Base-by-base conservation (phyloP, 495 filamentous ascomycete genomes). In the Parathielavia appendiculata region DNA sequence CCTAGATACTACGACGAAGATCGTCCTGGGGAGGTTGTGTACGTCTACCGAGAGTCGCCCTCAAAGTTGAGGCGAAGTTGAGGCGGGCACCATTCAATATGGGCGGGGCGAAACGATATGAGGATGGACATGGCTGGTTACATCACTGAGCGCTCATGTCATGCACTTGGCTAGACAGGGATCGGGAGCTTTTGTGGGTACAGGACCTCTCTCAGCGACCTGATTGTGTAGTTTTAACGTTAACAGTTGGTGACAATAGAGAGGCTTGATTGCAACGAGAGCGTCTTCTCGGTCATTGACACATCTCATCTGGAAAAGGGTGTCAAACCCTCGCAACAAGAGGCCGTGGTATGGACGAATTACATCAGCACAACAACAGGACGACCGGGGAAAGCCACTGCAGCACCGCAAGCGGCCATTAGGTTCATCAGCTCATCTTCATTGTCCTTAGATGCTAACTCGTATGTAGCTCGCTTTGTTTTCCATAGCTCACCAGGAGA, bases 11-110 rank as follows among this genome's bases (percentile, higher is more conserved):
- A 64, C 41, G 51, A 62, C 6, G 46, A 56, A 0, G 47, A 56
- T 1, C 17, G 17, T 7, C 30, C 23, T 14, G 22, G 36, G 1
- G 63, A 51, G 35, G 54, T 48, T 1, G 56, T 57, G 19, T 65
- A 65, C 57, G 35, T 57, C 5, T 57, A 35, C 26, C 59, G 45
- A 13, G 47, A 55, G 30, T 4, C 46, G 2, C 58, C 47, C 1
- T 11, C 45, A 36, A 44, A 52, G 47, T 4, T 45, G 9, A 44
- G 59, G 40, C 22, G 59, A 44, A 52, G 47, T 4, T 45, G 9
- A 44, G 59, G 40, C 22, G 59, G 12, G 55, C 44, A 6, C 59
- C 59, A 1, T 53, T 65, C 30, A 56, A 56, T 17, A 38, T 36
- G 2, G 43, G 38, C 2, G 23, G 19, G 8, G 47, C 11, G 34